These are phyloP conservation scores for Sindora glabra DNA, from an alignment of 306 rosid genomes.

Conservation along the genomic window DNA sequence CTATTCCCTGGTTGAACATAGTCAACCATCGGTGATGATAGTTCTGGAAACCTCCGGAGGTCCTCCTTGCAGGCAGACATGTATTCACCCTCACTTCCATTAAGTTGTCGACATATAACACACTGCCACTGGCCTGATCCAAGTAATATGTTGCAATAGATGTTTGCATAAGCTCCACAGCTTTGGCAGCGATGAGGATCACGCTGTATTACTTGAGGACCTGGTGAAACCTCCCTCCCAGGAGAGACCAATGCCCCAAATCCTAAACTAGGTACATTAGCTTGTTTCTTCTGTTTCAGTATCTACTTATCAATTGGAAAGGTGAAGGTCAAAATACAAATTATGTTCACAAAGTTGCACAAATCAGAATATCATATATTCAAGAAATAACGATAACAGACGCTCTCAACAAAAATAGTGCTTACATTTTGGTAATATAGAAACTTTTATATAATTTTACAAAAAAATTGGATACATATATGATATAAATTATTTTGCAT, in stretches of 20 bases:
- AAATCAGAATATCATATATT: neutral
- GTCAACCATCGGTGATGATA: slow-evolving; percentile 78
- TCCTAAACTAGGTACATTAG: slow-evolving; percentile 93
- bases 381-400: neutral
- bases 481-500: neutral
- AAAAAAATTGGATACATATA: neutral
- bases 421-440: neutral
- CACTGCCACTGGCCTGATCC: slow-evolving; percentile 99
- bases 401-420: too few species aligned
- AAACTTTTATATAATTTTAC: neutral
- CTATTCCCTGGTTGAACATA: slow-evolving; percentile 82
- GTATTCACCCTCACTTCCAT: slow-evolving; percentile 85
- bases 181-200: slow-evolving; percentile 90
- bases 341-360: neutral
- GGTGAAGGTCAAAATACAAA: slow-evolving; percentile 13
- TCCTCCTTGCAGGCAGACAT: slow-evolving; percentile 67
- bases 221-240: slow-evolving; percentile 73
- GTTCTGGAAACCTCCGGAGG: slow-evolving; percentile 75
- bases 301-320: slow-evolving; percentile 40
- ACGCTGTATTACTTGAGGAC: slow-evolving; percentile 81
- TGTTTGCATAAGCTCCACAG: slow-evolving; percentile 93
- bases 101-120: slow-evolving; percentile 76
- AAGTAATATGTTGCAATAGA: slow-evolving; percentile 69
- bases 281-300: slow-evolving; percentile 79
- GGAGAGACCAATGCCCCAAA: slow-evolving; percentile 95